Evolutionary conservation across 129 eudicot genomes (phyloP), one percentile per base, ranked within the genome.

Genomic region (Pseudognaphalium luteoalbum): DNA sequence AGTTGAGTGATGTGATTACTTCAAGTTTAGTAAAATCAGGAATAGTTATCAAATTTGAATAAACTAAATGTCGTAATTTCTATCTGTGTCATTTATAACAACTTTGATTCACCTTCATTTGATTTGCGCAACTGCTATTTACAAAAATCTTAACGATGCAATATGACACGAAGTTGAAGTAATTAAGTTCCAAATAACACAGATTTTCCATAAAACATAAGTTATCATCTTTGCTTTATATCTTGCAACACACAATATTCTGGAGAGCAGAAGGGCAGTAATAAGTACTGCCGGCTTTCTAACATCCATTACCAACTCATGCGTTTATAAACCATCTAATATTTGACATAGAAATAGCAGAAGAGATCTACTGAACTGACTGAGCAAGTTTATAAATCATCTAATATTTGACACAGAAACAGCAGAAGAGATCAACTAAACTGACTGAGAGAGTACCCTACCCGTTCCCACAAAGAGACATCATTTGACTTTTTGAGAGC

Each of bases 341-440:
- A 51, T 51, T 64, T 57, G 39, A 52, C 66, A 52, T 52, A 66
- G 8, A 77, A 35, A 37, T 70, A 58, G 50, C 56, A 57, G 35
- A 69, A 77, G 52, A 69, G 67, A 77, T 32, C 68, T 68, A 68
- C 33, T 57, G 68, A 68, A 28, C 62, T 28, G 52, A 58, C 32
- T 37, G 19, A 34, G 44, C 68, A 68, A 77, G 12, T 67, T 76
- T 22, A 67, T 29, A 8, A 16, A 56, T 77, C 14, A 39, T 57
- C 74, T 34, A 17, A 44, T 34, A 51, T 51, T 64, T 57, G 39
- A 52, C 73, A 52, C 34, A 66, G 8, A 77, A 35, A 37, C 76
- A 58, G 50, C 56, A 57, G 35, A 69, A 77, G 52, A 77, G 67
- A 77, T 25, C 28, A 0, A 25, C 28, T 25, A 77, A 68, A 28